Evolutionary conservation across 805 yeast genomes (phyloP), one percentile per base, ranked within the genome.

Genomic region (Myxozyma vanderwaltii): DNA sequence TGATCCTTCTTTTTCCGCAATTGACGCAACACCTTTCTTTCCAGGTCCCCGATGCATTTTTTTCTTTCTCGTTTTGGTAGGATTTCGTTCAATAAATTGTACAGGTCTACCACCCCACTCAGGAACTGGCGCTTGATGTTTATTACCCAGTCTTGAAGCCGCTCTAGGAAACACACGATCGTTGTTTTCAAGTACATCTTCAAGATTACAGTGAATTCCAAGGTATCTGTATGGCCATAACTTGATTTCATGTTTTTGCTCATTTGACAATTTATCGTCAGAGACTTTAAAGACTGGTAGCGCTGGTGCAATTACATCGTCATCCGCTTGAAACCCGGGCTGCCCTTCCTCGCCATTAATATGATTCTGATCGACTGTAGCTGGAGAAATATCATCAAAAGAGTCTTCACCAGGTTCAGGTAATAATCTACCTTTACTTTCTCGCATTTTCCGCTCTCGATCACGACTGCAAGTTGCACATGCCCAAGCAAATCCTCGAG

Each of bases 401-500:
- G 49, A 31, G 10, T 43, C 58, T 17, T 59, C 63, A 40, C 52
- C 55, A 6, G 58, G 41, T 17, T 54, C 64, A 2, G 62, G 62
- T 23, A 56, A 51, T 53, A 62, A 45, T 23, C 39, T 38, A 21
- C 78, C 79, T 54, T 77, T 70, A 44, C 71, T 72, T 46, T 69
- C 75, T 29, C 64, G 64, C 60, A 77, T 54, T 60, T 75, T 74
- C n/a, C 73, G 71, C 61, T 84, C 86, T 52, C 81, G 80, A 33
- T 76, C 79, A 65, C 82, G 81, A n/a, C 86, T 79, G 74, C 97
- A 91, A 4, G 76, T 71, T 29, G 89, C 91, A 76, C 97, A 91
- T 26, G 89, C 81, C 97, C 97, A 91, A 7, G 90, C 88, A 70
- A 89, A 88, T 0, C 96, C 96, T 58, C 95, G 76, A 45, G 88